Conservation (phyloP, 495 filamentous ascomycete species). For the Achaetomiella virescens region DNA sequence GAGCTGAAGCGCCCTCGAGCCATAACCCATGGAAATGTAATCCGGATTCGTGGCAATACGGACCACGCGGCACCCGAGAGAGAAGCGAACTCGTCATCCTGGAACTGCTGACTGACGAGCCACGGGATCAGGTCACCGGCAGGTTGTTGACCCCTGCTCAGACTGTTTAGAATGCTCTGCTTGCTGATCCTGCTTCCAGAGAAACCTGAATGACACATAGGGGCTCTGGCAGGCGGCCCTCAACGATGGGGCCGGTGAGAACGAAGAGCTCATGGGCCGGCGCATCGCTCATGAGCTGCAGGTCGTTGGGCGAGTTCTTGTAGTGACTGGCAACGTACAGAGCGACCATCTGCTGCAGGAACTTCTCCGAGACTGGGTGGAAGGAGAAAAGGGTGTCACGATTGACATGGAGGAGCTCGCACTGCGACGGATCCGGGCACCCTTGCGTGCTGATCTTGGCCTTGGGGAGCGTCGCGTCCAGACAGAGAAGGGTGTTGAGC, state of each 20-base stretch:
- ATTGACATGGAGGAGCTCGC: constrained; percentile 88
- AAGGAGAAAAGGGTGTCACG: constrained; percentile 97
- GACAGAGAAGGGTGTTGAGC: constrained; percentile 89
- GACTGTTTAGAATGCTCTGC: constrained; percentile 80
- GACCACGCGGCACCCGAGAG: constrained; percentile 90
- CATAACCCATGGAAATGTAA: constrained; percentile 87
- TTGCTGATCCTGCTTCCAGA: constrained; percentile 88
- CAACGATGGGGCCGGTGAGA: constrained; percentile 79
- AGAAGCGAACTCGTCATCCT: constrained; percentile 92
- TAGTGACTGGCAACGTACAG: constrained; percentile 98
- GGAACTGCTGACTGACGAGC: constrained; percentile 97
- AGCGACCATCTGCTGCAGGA: constrained; percentile 96
- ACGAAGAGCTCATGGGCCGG: constrained; percentile 96
- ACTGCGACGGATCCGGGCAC: constrained; percentile 83
- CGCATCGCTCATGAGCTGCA: constrained; percentile 96
- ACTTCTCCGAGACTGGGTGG: constrained; percentile 92
- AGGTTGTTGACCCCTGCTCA: constrained; percentile 83
- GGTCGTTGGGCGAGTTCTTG: constrained; percentile 96
- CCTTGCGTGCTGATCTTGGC: constrained; percentile 69
- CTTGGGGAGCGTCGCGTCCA: constrained; percentile 81
- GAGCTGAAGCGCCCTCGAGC: constrained; percentile 76
- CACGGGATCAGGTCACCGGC: constrained; percentile 96
- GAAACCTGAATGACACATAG: constrained; percentile 93
- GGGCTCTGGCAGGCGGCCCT: constrained; percentile 82
- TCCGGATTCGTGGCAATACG: constrained; percentile 96